These are phyloP conservation scores for Xylaria sp. DNA, from an alignment of 2,329 filamentous ascomycete species.

Conservation along the genomic window DNA sequence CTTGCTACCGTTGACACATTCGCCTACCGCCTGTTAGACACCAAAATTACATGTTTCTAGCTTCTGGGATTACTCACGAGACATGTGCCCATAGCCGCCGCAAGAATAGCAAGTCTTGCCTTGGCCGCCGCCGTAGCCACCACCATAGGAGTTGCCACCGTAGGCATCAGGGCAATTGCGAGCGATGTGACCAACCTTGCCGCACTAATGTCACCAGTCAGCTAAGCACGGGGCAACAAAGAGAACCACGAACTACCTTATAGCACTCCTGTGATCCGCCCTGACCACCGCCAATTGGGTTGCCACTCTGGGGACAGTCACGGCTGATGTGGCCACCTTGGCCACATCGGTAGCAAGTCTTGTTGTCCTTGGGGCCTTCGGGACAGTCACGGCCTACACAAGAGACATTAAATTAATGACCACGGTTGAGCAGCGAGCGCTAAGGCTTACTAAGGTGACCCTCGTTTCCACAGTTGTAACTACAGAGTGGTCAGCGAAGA, in stretches of 20 bases:
- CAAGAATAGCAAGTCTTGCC: slow-evolving; percentile 97
- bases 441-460: slow-evolving; percentile 75
- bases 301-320: slow-evolving; percentile 70
- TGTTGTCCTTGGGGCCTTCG: slow-evolving; percentile 83
- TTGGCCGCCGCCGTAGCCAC: slow-evolving; percentile 53
- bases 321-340: slow-evolving; percentile 89
- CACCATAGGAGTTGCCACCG: slow-evolving; percentile 53
- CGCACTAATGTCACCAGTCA: slow-evolving; percentile 64
- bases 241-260: slow-evolving; percentile 61
- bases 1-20: slow-evolving; percentile 98
- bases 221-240: not conserved
- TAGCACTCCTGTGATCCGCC: slow-evolving; percentile 76
- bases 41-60: not conserved
- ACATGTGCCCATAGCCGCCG: slow-evolving; percentile 96
- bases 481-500: slow-evolving; percentile 35
- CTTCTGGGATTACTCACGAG: slow-evolving; percentile 60
- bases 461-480: slow-evolving; percentile 55
- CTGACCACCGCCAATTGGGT: slow-evolving; percentile 49
- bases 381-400: slow-evolving; percentile 84
- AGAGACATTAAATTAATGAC: slow-evolving; percentile 28
- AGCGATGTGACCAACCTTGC: slow-evolving; percentile 94
- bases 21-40: slow-evolving; percentile 53
- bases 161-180: slow-evolving; percentile 80
- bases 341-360: slow-evolving; percentile 80
- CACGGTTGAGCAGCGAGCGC: slow-evolving; percentile 30